These are phyloP conservation scores for Thielaviopsis euricoi DNA, from an alignment of 2,329 filamentous ascomycete genomes.

Conservation along the genomic window DNA sequence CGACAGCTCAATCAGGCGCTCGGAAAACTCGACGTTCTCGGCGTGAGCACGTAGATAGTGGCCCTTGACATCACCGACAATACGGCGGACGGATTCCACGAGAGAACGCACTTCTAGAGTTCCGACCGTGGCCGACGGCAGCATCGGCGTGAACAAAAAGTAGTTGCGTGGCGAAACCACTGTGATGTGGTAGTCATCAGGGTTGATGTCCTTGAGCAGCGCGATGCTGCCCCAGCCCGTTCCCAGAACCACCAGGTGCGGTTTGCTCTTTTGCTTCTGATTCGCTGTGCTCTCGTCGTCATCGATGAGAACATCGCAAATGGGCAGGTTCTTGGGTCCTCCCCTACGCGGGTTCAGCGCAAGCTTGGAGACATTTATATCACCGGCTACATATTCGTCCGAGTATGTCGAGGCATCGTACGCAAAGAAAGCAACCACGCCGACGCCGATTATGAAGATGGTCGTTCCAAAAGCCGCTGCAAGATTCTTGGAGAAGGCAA, in stretches of 20 bases:
- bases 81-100: conserved; percentile 80
- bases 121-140: conserved; percentile 90
- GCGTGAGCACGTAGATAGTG: conserved; percentile 83
- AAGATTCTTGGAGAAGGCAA: conserved; percentile 49
- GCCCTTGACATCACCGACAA: conserved; percentile 60
- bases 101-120: conserved; percentile 82
- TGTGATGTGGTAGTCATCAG: conserved; percentile 89
- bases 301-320: conserved; percentile 73
- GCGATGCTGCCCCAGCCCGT: conserved; percentile 93
- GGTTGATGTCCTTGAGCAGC: conserved; percentile 73
- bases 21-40: conserved; percentile 78
- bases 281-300: conserved; percentile 67
- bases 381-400: conserved; percentile 46
- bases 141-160: conserved; percentile 96
- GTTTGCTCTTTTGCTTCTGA: conserved; percentile 64
- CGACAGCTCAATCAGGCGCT: conserved; percentile 77
- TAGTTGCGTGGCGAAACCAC: conserved; percentile 91
- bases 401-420: conserved; percentile 90
- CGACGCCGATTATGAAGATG: conserved; percentile 48
- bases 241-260: conserved; percentile 78
- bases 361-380: conserved; percentile 69
- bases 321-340: conserved; percentile 88
- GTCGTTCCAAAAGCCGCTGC: conserved; percentile 63
- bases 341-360: conserved; percentile 68
- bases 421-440: conserved; percentile 72